Percentiles rank a stretch among this genome's conserved stretches.
Evolutionary conservation across 805 yeast genomes (phyloP).

Genomic region (Monosporozyma servazzii): DNA sequence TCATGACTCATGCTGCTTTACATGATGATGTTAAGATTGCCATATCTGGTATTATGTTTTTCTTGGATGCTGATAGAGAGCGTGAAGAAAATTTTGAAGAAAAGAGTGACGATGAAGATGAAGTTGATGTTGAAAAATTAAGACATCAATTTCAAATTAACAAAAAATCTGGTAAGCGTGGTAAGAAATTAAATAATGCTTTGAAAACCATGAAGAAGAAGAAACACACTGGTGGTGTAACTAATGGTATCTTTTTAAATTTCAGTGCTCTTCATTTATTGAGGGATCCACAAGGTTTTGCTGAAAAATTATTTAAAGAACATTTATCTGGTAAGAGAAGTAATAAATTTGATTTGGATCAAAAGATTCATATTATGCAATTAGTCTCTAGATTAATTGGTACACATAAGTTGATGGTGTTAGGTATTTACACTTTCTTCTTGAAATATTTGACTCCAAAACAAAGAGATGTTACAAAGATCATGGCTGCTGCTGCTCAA

Average conservation of each 20-base stretch:
- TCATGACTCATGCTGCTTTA: conserved; percentile 91
- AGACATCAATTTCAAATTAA: conserved; percentile 77
- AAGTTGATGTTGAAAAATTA: conserved; percentile 59
- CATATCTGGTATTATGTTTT: conserved; percentile 81
- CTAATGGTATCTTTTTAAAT: conserved; percentile 47
- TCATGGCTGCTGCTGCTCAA: conserved; percentile 95
- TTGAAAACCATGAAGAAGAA: conserved; percentile 61
- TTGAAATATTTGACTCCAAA: conserved; percentile 88
- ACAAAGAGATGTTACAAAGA: conserved; percentile 87
- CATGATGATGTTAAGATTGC: conserved; percentile 83
- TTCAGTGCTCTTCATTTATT: conserved; percentile 90
- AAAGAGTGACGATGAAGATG: conserved; percentile 57
- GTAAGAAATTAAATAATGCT: conserved; percentile 71
- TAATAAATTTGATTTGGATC: conserved; percentile 73
- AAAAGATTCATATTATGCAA: conserved; percentile 80
- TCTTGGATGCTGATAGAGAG: conserved; percentile 84
- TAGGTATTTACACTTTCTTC: conserved; percentile 84
- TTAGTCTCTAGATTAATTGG: conserved; percentile 84
- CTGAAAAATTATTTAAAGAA: conserved; percentile 66
- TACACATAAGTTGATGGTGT: conserved; percentile 82
- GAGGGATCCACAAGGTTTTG: conserved; percentile 96
- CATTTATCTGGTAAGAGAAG: conserved; percentile 64
- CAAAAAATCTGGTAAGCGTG: conserved; percentile 72
- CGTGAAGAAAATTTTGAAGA: conserved; percentile 71
- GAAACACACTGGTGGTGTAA: conserved; percentile 44